Evolutionary conservation across 2,329 filamentous ascomycete genomes (phyloP).

Genomic region (Aspergillus phoenicis): DNA sequence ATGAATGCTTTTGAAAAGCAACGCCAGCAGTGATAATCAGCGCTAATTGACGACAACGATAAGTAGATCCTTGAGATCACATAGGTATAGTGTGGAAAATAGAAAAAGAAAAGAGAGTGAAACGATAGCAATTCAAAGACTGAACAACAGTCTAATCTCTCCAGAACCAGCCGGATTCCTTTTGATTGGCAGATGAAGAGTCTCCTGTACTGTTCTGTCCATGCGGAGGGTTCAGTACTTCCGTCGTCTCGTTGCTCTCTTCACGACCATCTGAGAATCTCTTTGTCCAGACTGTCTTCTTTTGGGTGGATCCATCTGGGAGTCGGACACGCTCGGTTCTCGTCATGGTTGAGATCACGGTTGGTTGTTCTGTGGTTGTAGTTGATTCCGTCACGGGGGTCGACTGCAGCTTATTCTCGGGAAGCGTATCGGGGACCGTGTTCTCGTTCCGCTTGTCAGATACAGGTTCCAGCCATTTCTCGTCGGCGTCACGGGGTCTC

Average conservation of each 20-base stretch:
- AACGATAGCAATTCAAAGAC: slow-evolving; percentile 6
- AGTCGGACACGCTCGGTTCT: slow-evolving; percentile 58
- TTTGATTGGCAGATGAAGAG: slow-evolving; percentile 12
- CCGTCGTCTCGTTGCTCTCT: slow-evolving; percentile 59
- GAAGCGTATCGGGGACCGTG: slow-evolving; percentile 25
- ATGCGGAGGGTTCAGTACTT: slow-evolving; percentile 37
- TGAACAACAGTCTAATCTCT: slow-evolving; percentile 28
- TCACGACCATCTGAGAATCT: slow-evolving; percentile 63
- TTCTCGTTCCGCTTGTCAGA: slow-evolving; percentile 28
- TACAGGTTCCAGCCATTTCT: slow-evolving; percentile 32
- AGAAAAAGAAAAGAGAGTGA: neutral
- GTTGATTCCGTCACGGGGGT: neutral
- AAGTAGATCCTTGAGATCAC: neutral
- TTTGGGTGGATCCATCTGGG: slow-evolving; percentile 61
- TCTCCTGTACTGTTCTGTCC: slow-evolving; percentile 2
- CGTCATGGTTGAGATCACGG: slow-evolving; percentile 59
- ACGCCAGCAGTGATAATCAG: neutral
- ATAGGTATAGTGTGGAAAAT: neutral
- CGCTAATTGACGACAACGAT: slow-evolving; percentile 1
- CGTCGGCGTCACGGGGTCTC: slow-evolving; percentile 26
- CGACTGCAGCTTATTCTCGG: slow-evolving; percentile 4
- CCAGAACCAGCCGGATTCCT: slow-evolving; percentile 42
- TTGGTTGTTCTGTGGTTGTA: slow-evolving; percentile 17
- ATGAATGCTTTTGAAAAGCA: neutral
- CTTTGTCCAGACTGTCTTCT: slow-evolving; percentile 59